Evolutionary conservation across 2,329 filamentous ascomycete genomes (phyloP).

Genomic region (Colletotrichum lentis): DNA sequence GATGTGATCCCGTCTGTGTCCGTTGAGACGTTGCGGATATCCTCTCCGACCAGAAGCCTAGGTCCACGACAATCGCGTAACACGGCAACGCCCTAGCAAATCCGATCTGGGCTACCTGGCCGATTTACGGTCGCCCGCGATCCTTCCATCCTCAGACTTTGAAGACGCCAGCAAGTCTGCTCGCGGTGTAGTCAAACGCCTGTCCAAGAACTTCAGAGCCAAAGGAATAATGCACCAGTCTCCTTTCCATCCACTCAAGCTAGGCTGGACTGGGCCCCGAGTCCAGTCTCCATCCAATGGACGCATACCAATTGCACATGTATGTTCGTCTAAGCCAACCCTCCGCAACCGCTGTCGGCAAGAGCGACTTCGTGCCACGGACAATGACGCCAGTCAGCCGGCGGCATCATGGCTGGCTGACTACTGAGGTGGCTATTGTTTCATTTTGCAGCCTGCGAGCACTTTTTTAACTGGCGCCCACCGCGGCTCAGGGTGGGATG

Average conservation of each 20-base stretch:
- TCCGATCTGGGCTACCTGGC: constrained; percentile 41
- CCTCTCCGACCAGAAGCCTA: constrained; percentile 42
- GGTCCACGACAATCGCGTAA: constrained; percentile 41
- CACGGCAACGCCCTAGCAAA: constrained; percentile 18
- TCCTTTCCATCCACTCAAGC: not conserved
- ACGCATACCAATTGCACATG: not conserved
- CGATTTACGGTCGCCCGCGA: constrained; percentile 55
- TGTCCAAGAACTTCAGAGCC: constrained; percentile 73
- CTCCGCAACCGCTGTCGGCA: constrained; percentile 62
- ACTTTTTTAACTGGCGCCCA: constrained; percentile 6
- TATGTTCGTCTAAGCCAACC: not conserved
- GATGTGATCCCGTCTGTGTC: constrained; percentile 30
- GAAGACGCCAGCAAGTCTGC: constrained; percentile 65
- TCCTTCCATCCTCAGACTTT: constrained; percentile 59
- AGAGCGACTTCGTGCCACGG: constrained; percentile 63
- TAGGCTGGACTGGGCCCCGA: not conserved
- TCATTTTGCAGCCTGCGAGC: constrained; percentile 8
- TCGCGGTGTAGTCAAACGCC: constrained; percentile 66
- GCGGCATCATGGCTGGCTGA: constrained; percentile 27
- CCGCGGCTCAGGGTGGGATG: not conserved
- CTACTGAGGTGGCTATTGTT: constrained; percentile 26
- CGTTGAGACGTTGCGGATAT: constrained; percentile 30
- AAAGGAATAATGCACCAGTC: constrained; percentile 57
- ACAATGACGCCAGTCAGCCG: constrained; percentile 4
- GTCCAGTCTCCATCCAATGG: constrained; percentile 24